Evolutionary conservation across 768 basidiomycete species (phyloP).

Genomic region (Amanita fuliginea): DNA sequence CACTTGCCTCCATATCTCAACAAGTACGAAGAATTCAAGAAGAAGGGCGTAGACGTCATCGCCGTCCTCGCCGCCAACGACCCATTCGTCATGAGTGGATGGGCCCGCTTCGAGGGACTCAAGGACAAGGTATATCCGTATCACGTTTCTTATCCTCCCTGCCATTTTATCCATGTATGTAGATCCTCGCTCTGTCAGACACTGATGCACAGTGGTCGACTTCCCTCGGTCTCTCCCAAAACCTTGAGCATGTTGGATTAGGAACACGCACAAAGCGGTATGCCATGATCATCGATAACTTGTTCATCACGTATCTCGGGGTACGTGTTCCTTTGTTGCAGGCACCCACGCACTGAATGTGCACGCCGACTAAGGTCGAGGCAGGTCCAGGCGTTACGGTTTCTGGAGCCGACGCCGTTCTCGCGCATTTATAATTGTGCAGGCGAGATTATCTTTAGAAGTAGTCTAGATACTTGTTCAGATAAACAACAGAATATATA

Average conservation of each 20-base stretch:
- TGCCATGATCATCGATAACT: conserved; percentile 56
- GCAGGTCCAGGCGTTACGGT: conserved; percentile 36
- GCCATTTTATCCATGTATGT: neutral
- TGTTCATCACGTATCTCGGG: conserved; percentile 56
- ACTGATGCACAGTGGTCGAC: conserved; percentile 43
- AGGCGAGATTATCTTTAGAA: too few species aligned
- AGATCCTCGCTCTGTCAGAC: conserved; percentile 57
- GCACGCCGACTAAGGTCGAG: conserved; percentile 31
- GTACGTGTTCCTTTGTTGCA: conserved; percentile 17
- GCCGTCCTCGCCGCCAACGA: conserved; percentile 76
- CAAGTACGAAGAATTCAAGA: conserved; percentile 64
- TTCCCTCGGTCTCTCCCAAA: conserved; percentile 40
- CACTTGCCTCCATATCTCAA: conserved; percentile 59
- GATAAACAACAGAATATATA: neutral
- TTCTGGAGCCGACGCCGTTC: conserved; percentile 48
- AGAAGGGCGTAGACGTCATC: conserved; percentile 65
- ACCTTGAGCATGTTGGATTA: conserved; percentile 37
- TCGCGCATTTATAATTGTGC: conserved; percentile 24
- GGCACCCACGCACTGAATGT: neutral
- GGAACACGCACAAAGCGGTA: conserved; percentile 53
- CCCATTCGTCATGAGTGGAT: conserved; percentile 61
- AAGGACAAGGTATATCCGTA: conserved; percentile 47
- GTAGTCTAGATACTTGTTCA: too few species aligned
- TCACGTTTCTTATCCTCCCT: too few species aligned
- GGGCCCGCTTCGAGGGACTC: conserved; percentile 44